Percentiles rank a stretch among this genome's conserved stretches.
These are phyloP conservation scores for Xylariales sp. DNA, from an alignment of 2,329 filamentous ascomycete species.

Conservation along the genomic window DNA sequence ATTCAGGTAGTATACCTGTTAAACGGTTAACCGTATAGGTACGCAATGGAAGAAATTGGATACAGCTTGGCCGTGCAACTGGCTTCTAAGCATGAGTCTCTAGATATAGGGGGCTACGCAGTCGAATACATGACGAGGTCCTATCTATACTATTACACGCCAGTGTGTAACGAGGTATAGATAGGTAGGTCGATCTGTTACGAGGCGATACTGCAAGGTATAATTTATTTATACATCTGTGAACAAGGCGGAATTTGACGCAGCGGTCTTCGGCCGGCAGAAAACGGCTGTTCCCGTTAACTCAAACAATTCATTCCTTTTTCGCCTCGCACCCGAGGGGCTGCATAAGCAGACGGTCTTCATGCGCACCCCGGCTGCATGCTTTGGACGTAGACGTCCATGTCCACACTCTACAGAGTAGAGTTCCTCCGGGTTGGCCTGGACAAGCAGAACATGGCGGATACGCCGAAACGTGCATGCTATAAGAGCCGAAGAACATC, in stretches of 20 bases:
- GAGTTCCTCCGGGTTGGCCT: background rate
- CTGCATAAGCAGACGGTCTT: background rate
- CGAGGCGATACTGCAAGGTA: no score
- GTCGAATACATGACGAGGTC: no score
- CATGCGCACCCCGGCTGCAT: slow-evolving; percentile 11
- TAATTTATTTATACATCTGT: background rate
- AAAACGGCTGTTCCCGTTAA: background rate
- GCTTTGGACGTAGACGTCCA: background rate
- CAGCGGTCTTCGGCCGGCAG: background rate
- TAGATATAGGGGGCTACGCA: no score
- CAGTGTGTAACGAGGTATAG: no score
- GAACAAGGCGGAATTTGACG: background rate
- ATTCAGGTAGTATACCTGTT: no score
- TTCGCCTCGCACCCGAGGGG: background rate
- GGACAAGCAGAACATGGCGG: background rate
- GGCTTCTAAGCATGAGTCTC: no score
- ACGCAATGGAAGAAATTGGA: no score
- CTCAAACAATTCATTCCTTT: background rate
- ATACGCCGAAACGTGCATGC: background rate
- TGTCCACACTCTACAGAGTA: background rate
- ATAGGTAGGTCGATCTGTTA: background rate
- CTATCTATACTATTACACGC: no score
- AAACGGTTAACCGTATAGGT: no score
- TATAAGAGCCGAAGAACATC: background rate
- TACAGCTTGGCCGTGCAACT: no score